Evolutionary conservation across 805 yeast genomes (phyloP), one percentile per base, ranked within the genome.

Genomic region (Saturnispora bothae): DNA sequence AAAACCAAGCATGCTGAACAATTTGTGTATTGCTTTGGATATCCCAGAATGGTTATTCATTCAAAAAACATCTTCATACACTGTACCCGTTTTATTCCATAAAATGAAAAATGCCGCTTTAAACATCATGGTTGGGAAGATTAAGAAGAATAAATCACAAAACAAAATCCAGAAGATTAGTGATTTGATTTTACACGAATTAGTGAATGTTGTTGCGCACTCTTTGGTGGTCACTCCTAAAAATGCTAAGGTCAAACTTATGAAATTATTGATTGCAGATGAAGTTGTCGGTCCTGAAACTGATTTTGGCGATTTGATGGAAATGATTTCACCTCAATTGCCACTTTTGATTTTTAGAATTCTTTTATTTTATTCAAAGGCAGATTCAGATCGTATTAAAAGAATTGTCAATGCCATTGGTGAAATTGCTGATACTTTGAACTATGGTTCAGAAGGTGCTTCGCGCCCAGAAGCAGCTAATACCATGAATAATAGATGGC

Each of bases 41-140:
- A 71, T 84, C 33, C 66, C 82, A 2, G 63, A 68, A 3, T 66
- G 64, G 15, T 73, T 73, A 15, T 81, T 92, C 37, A 61, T 88
- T 20, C 65, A 65, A 26, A 65, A 89, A 38, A 84, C 94, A 4
- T 72, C 75, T 33, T 71, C 74, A 15, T 79, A 75, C 49, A 83
- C 88, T 0, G 69, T 88, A 0, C 96, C 97, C 0, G 69, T 78
- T 45, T 64, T 88, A 5, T 66, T 86, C 39, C 77, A 78, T 8
- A 38, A 32, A 16, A 38, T 38, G 40, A 32, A 38, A 22, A 38
- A 38, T 28, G 36, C 40, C n/a, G 27, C 35, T 12, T 28, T 38
- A 12, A 38, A 38, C 18, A 38, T 38, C 7, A 38, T 38, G 36
- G 36, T 38, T 16, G 36, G 33, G 9, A 38, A 38, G 15, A 22